These are phyloP conservation scores for Macrolepiota fuliginosa DNA, from an alignment of 768 basidiomycete genomes.

Conservation along the genomic window DNA sequence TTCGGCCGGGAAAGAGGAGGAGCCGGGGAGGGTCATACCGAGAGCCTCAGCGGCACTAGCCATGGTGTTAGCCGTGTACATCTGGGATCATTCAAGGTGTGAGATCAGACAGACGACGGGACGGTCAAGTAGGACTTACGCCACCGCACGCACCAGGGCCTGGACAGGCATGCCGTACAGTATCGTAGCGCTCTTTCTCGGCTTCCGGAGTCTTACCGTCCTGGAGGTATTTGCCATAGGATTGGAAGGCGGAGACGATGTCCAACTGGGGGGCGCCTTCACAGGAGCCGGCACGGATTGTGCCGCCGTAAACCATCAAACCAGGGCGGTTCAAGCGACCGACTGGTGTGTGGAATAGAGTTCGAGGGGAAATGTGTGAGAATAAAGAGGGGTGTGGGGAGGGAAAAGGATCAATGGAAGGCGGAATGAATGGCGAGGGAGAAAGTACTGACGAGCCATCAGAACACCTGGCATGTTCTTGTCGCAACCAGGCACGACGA, in stretches of 20 bases:
- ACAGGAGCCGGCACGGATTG: constrained; percentile 91
- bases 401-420: constrained; percentile 1
- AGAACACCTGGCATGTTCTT: constrained; percentile 99
- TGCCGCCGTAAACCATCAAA: constrained; percentile 97
- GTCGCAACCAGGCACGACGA: constrained; percentile 96
- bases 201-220: constrained; percentile 83
- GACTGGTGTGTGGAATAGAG: constrained; percentile 41
- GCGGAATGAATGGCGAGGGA: constrained; percentile 2
- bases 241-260: constrained; percentile 96
- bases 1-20: constrained; percentile 95
- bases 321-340: constrained; percentile 95
- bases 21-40: constrained; percentile 95
- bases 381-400: constrained; percentile 9
- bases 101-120: neutral
- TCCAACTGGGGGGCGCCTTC: constrained; percentile 86
- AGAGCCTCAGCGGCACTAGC: constrained; percentile 92
- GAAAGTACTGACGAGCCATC: constrained; percentile 77
- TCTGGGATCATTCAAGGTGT: constrained; percentile 41
- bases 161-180: constrained; percentile 92
- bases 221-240: constrained; percentile 93
- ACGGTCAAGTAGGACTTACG: constrained; percentile 46
- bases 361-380: constrained; percentile 14
- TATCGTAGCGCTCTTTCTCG: constrained; percentile 81
- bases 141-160: constrained; percentile 98
- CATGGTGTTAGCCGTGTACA: constrained; percentile 99